These are phyloP conservation scores for Keithomyces neogunnii DNA, from an alignment of 2,329 filamentous ascomycete genomes.

Conservation along the genomic window DNA sequence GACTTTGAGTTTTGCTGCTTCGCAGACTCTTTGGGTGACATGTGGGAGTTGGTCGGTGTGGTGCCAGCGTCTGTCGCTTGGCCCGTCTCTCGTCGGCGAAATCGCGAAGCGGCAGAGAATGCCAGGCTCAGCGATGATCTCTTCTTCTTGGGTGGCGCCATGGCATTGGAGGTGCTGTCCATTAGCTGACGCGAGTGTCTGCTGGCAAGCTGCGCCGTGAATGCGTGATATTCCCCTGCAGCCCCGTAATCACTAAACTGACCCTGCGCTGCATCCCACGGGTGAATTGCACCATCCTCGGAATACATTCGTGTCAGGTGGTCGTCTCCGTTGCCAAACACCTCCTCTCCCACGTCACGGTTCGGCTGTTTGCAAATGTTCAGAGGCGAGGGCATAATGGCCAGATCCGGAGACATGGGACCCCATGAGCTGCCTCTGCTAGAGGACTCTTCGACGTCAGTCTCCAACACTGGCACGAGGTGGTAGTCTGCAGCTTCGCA, in stretches of 20 bases:
- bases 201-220: slow-evolving; percentile 23
- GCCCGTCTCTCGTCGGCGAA: slow-evolving; percentile 17
- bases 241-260: slow-evolving; percentile 22
- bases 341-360: slow-evolving; percentile 5
- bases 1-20: not conserved
- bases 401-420: slow-evolving; percentile 11
- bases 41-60: not conserved
- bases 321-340: slow-evolving; percentile 1
- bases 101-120: slow-evolving; percentile 17
- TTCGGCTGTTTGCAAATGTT: slow-evolving; percentile 4
- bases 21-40: not conserved
- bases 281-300: slow-evolving; percentile 5
- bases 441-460: slow-evolving; percentile 10
- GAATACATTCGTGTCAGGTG: not conserved
- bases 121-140: slow-evolving; percentile 15
- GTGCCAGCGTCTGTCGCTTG: slow-evolving; percentile 8
- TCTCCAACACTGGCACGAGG: slow-evolving; percentile 11
- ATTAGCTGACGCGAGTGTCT: not conserved
- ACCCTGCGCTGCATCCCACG: slow-evolving; percentile 14
- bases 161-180: not conserved
- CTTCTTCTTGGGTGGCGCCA: slow-evolving; percentile 5
- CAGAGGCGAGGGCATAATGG: slow-evolving; percentile 7
- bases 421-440: slow-evolving; percentile 15
- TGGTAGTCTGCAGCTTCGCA: slow-evolving; percentile 3
- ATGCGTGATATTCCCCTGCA: slow-evolving; percentile 26